These are phyloP conservation scores for Candida quercuum DNA, from an alignment of 805 yeast species.

Conservation along the genomic window DNA sequence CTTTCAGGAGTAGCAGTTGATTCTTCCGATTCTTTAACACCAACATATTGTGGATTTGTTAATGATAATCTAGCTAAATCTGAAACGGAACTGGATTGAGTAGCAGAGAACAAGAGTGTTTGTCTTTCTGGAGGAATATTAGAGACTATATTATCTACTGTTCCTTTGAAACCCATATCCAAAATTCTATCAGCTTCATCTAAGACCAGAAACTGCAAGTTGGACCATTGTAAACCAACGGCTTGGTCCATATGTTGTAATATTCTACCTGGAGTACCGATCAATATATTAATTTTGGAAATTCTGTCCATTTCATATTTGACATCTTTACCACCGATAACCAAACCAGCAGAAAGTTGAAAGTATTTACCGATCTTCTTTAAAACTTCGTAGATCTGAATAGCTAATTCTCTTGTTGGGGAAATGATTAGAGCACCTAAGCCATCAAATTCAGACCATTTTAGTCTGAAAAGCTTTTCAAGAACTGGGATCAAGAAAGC, in stretches of 20 bases:
- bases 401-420: conserved; percentile 62
- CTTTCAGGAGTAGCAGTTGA: conserved; percentile 78
- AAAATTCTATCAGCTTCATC: conserved; percentile 93
- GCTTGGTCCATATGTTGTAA: conserved; percentile 66
- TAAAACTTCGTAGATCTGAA: conserved; percentile 68
- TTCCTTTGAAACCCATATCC: conserved; percentile 71
- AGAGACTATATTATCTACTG: conserved; percentile 62
- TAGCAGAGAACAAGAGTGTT: conserved; percentile 91
- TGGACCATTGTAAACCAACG: conserved; percentile 58
- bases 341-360: conserved; percentile 57
- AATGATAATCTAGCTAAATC: conserved; percentile 82
- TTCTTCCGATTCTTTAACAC: conserved; percentile 63
- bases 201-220: conserved; percentile 65
- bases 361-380: conserved; percentile 50
- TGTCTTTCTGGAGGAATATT: conserved; percentile 84
- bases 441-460: conserved; percentile 29
- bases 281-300: conserved; percentile 64
- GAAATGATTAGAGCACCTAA: conserved; percentile 73
- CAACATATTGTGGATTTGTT: conserved; percentile 85
- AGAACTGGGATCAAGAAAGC: conserved; percentile 82
- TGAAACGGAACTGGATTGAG: conserved; percentile 82
- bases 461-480: conserved; percentile 52
- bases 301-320: conserved; percentile 73
- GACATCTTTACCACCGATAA: conserved; percentile 59
- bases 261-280: conserved; percentile 92